phyloP scores from a whole-genome alignment of 495 filamentous ascomycete genomes.

The Poronia punctata region DNA sequence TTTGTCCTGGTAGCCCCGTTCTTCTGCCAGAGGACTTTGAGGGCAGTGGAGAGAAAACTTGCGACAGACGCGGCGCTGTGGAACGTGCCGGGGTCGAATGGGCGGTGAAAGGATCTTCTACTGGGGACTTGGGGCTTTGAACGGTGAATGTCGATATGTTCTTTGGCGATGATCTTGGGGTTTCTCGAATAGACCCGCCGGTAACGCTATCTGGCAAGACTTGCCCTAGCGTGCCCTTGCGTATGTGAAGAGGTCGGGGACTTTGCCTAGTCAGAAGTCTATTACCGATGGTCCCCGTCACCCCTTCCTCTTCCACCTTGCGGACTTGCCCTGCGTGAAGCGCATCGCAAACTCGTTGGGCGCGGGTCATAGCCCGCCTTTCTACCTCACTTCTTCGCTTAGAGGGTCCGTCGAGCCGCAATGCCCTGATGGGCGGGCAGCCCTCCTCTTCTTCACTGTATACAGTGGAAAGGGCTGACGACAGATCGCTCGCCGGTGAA shows the following conservation, averaged over 20 bases:
- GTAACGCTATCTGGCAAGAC: neutral
- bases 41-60: constrained; percentile 18
- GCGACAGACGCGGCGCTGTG: constrained; percentile 18
- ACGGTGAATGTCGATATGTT: constrained; percentile 1
- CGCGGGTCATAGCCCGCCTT: neutral
- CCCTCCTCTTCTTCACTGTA: constrained; percentile 37
- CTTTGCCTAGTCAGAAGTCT: neutral
- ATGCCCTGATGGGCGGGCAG: constrained; percentile 6
- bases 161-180: neutral
- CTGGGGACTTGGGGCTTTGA: neutral
- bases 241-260: neutral
- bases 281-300: neutral
- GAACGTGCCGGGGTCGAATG: constrained; percentile 1
- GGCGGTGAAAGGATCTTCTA: constrained; percentile 19
- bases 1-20: neutral
- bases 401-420: neutral
- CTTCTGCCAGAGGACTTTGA: constrained; percentile 1
- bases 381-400: neutral
- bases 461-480: constrained; percentile 37
- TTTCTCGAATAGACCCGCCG: no score
- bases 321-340: neutral
- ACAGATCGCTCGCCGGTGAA: constrained; percentile 29
- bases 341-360: constrained; percentile 8
- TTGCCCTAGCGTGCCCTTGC: neutral
- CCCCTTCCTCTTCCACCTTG: neutral